Percentiles rank a stretch among this genome's conserved stretches.
Evolutionary conservation across 768 basidiomycete genomes (phyloP).

Genomic region (Pholiota conissans): DNA sequence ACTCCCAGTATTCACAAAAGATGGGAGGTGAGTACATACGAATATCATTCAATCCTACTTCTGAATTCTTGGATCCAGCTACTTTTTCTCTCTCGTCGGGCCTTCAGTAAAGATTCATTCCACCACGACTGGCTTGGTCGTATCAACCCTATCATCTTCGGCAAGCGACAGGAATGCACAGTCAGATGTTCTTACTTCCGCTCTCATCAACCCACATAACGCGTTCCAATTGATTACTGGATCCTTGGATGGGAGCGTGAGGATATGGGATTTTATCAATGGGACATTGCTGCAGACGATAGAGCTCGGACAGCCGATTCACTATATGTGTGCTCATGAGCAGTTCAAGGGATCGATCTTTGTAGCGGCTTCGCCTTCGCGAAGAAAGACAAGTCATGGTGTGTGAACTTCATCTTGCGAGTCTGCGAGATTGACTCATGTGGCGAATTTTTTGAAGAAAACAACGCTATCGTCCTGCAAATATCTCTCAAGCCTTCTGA

Average conservation of each 20-base stretch:
- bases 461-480: constrained; percentile 59
- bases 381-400: constrained; percentile 44
- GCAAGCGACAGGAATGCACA: constrained; percentile 32
- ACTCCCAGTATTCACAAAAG: constrained; percentile 82
- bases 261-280: constrained; percentile 94
- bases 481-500: constrained; percentile 56
- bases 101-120: constrained; percentile 84
- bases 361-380: constrained; percentile 57
- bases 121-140: constrained; percentile 70
- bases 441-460: constrained; percentile 31
- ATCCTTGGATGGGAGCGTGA: constrained; percentile 79
- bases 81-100: constrained; percentile 89
- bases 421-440: constrained; percentile 9
- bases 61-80: constrained; percentile 57
- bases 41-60: background rate
- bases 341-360: constrained; percentile 69
- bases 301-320: constrained; percentile 66
- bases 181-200: constrained; percentile 65
- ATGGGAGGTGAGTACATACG: constrained; percentile 65
- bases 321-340: constrained; percentile 70
- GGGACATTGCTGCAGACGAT: constrained; percentile 77
- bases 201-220: constrained; percentile 81
- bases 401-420: constrained; percentile 5
- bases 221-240: constrained; percentile 87
- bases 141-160: constrained; percentile 73